Conservation (phyloP, 1,284 basidiomycete genomes). For the Pisolithus thermaeus region DNA sequence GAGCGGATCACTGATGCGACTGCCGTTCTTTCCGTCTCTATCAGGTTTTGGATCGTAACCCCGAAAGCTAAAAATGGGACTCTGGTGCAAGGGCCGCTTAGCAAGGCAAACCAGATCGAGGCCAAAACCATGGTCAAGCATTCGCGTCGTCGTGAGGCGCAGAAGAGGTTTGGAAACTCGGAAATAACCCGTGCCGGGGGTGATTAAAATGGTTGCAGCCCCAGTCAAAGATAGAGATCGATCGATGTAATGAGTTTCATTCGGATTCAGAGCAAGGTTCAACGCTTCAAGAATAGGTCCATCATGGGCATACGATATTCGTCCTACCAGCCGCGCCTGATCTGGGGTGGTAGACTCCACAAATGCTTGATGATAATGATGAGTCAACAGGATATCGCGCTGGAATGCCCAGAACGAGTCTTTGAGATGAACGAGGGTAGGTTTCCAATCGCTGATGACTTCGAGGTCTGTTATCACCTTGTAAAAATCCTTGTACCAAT, state of each 20-base stretch:
- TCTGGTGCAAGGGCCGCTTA: constrained; percentile 90
- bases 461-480: constrained; percentile 94
- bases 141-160: constrained; percentile 89
- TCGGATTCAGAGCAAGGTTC: constrained; percentile 89
- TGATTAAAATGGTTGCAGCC: constrained; percentile 78
- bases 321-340: constrained; percentile 71
- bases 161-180: constrained; percentile 88
- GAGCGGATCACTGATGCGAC: constrained; percentile 64
- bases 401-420: constrained; percentile 86
- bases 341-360: constrained; percentile 39
- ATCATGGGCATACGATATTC: constrained; percentile 85
- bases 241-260: constrained; percentile 95
- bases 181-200: constrained; percentile 93
- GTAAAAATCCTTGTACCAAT: constrained; percentile 95
- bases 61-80: constrained; percentile 82
- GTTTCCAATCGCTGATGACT: constrained; percentile 81
- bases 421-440: constrained; percentile 83
- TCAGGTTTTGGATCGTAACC: constrained; percentile 48
- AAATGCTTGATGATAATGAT: constrained; percentile 73
- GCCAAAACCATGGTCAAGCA: constrained; percentile 91
- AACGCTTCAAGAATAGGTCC: constrained; percentile 93
- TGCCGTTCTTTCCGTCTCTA: constrained; percentile 39
- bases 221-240: constrained; percentile 94
- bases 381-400: constrained; percentile 79
- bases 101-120: constrained; percentile 88